Evolutionary conservation across 257 asterid species (phyloP).

Genomic region (Striga asiatica): DNA sequence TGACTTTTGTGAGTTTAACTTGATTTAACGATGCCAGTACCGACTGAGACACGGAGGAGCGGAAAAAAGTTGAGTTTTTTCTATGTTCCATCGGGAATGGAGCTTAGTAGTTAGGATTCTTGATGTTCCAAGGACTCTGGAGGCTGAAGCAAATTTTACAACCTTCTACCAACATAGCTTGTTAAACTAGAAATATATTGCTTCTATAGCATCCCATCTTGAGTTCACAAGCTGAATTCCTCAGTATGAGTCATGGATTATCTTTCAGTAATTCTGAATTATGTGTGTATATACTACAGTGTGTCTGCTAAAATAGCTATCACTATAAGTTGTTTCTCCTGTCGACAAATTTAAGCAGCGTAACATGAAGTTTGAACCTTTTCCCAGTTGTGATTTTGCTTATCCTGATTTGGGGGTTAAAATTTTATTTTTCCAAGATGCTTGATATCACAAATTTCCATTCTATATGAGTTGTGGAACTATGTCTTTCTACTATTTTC

Average conservation of each 20-base stretch:
- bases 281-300: background rate
- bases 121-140: too few relatives aligned
- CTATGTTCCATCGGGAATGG: background rate
- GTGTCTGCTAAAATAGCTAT: background rate
- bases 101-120: background rate
- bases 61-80: background rate
- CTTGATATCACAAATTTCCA: conserved; percentile 6
- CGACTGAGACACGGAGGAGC: background rate
- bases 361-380: background rate
- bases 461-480: conserved; percentile 10
- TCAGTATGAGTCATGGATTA: too few relatives aligned
- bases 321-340: background rate
- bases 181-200: too few relatives aligned
- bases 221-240: too few relatives aligned
- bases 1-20: conserved; percentile 1
- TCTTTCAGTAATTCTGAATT: too few relatives aligned
- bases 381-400: conserved; percentile 5
- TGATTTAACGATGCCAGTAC: background rate
- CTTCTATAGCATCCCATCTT: too few relatives aligned
- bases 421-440: background rate
- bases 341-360: conserved; percentile 1
- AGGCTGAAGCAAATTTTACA: too few relatives aligned
- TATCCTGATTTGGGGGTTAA: conserved; percentile 8
- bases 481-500: background rate
- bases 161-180: too few relatives aligned